Percentiles rank a stretch among this genome's conserved stretches.
Evolutionary conservation across 352 stramenopile species (phyloP).

Genomic region (Phytophthora lateralis): DNA sequence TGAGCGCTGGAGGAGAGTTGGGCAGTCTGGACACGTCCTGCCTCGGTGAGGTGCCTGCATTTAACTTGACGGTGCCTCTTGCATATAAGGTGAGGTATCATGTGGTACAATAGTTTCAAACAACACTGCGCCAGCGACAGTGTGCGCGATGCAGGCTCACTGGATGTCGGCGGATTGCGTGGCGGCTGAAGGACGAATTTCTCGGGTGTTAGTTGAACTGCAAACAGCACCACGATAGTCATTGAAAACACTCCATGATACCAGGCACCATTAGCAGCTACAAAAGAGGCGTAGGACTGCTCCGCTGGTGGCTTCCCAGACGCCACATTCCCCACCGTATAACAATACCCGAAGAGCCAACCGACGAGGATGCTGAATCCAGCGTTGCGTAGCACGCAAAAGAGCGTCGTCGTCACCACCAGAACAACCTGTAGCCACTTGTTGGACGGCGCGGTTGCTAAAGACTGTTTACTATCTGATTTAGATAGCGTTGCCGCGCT

Average conservation of each 20-base stretch:
- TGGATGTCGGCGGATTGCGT: not conserved
- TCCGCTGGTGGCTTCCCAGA: conserved; percentile 7
- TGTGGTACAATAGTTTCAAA: conserved; percentile 3
- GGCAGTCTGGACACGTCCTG: conserved; percentile 44
- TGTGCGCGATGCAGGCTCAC: not conserved
- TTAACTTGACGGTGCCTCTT: conserved; percentile 30
- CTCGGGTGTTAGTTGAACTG: conserved; percentile 2
- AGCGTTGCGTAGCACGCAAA: conserved; percentile 13
- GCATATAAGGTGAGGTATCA: not conserved
- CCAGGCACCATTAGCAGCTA: conserved; percentile 5
- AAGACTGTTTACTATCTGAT: not conserved
- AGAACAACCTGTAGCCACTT: not conserved
- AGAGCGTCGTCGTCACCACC: not conserved
- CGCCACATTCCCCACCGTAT: conserved; percentile 5
- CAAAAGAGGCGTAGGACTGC: conserved; percentile 6
- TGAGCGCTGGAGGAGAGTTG: conserved; percentile 40
- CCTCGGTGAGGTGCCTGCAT: conserved; percentile 28
- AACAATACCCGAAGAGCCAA: conserved; percentile 12
- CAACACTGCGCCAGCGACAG: conserved; percentile 1
- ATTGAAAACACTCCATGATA: conserved; percentile 11
- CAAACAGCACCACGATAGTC: conserved; percentile 1
- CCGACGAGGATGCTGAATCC: conserved; percentile 3
- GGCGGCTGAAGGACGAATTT: not conserved
- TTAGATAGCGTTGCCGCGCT: not conserved
- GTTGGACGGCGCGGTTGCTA: not conserved